A percentile compares a stretch with the other conserved stretches of the same genome.
Conservation (phyloP, 108 stramenopile species). For the Cyclotella cryptica region DNA sequence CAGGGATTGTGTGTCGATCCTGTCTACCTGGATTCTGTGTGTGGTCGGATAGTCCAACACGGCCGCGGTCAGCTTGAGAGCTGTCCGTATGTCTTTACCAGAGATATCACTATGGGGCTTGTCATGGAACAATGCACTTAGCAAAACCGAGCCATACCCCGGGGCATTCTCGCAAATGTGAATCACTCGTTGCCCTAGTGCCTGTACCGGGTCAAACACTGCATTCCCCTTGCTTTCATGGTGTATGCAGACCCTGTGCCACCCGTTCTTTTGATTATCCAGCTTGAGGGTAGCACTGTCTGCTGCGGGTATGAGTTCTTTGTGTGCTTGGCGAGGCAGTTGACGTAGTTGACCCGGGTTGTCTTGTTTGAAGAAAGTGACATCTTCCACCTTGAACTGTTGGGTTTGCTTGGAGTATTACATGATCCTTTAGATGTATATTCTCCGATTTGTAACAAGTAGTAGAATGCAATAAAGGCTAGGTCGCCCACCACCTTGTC, state of each 20-base stretch:
- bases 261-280: constrained; percentile 23
- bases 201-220: not conserved
- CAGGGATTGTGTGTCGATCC: constrained; percentile 13
- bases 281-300: constrained; percentile 10
- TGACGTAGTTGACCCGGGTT: not conserved
- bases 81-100: not conserved
- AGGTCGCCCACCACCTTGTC: not conserved
- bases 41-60: not conserved
- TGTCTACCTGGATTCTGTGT: not conserved
- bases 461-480: constrained; percentile 13
- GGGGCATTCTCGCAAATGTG: constrained; percentile 2
- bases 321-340: not conserved
- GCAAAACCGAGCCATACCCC: not conserved
- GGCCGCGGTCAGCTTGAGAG: constrained; percentile 8
- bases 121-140: constrained; percentile 1
- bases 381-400: too few relatives aligned
- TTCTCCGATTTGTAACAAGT: too few relatives aligned
- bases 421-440: not conserved
- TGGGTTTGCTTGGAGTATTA: not conserved
- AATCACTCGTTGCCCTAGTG: not conserved
- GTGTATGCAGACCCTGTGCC: constrained; percentile 25
- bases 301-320: not conserved
- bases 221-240: constrained; percentile 9
- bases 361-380: too few relatives aligned
- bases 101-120: not conserved